Evolutionary conservation across 2,329 filamentous ascomycete genomes (phyloP).

Genomic region (Calonectria ilicicola): DNA sequence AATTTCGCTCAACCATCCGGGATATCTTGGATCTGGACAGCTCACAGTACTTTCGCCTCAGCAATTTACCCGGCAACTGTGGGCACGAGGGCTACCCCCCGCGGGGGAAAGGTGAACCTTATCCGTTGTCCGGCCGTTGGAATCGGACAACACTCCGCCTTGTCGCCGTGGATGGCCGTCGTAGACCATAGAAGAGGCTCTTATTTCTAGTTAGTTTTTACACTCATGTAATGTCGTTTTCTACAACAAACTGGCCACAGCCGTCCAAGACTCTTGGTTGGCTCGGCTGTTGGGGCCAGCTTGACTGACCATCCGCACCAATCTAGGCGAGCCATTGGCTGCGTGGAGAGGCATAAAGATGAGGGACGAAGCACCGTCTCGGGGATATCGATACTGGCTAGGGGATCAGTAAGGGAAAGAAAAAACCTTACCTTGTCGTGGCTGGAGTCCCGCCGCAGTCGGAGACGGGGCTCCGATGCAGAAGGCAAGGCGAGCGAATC

Average conservation of each 20-base stretch:
- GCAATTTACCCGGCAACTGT: conserved; percentile 22
- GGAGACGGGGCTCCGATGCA: conserved; percentile 17
- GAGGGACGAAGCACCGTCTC: conserved; percentile 7
- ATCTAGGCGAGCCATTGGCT: conserved; percentile 34
- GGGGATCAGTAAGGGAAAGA: conserved; percentile 1
- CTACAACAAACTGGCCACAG: conserved; percentile 7
- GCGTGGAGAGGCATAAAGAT: conserved; percentile 14
- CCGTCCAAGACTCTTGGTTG: conserved; percentile 23
- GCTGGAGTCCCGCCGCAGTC: conserved; percentile 13
- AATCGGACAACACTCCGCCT: conserved; percentile 28
- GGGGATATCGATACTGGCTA: conserved; percentile 6
- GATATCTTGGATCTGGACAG: conserved; percentile 1
- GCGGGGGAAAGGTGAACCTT: conserved; percentile 8
- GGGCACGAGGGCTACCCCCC: background rate
- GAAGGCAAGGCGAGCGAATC: conserved; percentile 12
- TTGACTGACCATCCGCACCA: conserved; percentile 31
- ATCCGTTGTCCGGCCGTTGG: conserved; percentile 9
- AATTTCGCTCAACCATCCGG: conserved; percentile 26
- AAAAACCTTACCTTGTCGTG: conserved; percentile 6
- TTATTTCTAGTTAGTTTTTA: conserved; percentile 6
- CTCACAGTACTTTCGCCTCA: conserved; percentile 7
- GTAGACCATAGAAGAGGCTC: background rate
- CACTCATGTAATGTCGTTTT: conserved; percentile 16
- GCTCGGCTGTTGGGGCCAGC: conserved; percentile 24
- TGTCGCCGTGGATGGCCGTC: conserved; percentile 1